A percentile compares a stretch with the other conserved stretches of the same genome.
These are phyloP conservation scores for Phycomyces blakesleeanus DNA, from an alignment of 192 early-diverging fungal genomes.

Conservation along the genomic window DNA sequence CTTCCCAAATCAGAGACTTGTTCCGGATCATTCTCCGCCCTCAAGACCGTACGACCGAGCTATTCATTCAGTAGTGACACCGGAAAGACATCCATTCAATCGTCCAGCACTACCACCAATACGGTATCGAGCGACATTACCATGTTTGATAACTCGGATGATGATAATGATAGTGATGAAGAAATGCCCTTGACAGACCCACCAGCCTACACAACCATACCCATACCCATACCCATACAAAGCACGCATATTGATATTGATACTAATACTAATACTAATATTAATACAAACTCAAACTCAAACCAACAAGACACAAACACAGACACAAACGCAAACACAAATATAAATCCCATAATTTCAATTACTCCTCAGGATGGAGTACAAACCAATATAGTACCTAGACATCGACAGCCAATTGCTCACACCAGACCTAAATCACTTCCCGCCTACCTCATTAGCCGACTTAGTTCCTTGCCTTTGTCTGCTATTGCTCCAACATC, in stretches of 20 bases:
- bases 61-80: neutral
- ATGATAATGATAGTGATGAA: neutral
- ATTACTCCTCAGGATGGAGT: no score
- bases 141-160: neutral
- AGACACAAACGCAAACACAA: no score
- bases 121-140: neutral
- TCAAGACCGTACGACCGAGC: neutral
- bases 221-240: neutral
- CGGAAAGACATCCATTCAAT: neutral
- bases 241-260: no score
- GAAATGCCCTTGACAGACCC: neutral
- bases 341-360: no score
- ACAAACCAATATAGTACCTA: no score
- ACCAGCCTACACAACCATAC: neutral
- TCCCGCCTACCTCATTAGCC: neutral
- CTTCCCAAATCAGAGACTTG: neutral
- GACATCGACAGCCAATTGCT: no score
- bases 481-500: no score
- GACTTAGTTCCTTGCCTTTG: no score
- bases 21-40: neutral
- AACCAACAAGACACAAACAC: no score
- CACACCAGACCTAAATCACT: slow-evolving; percentile 1
- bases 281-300: no score
- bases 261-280: no score
- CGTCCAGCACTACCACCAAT: neutral